Evolutionary conservation across 805 yeast genomes (phyloP).

Genomic region (Suhomyces xylopsoci): DNA sequence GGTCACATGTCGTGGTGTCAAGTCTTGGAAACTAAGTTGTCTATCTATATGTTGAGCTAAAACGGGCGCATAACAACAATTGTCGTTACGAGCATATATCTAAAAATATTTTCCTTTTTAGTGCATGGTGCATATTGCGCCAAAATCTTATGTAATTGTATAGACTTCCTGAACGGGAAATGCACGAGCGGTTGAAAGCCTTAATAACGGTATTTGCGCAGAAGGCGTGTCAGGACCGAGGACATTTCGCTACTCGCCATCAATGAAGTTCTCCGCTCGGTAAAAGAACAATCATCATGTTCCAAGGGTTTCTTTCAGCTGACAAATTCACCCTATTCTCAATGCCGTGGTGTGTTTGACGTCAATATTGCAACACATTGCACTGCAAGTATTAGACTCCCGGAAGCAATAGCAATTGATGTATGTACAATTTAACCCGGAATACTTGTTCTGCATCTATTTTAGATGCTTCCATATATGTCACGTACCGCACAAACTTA

Average conservation of each 20-base stretch:
- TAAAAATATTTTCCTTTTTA: background rate
- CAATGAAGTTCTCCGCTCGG: background rate
- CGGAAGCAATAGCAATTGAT: background rate
- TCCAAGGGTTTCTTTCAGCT: background rate
- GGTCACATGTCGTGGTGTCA: background rate
- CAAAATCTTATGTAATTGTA: conserved; percentile 1
- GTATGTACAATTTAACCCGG: background rate
- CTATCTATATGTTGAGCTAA: background rate
- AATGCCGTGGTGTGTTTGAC: background rate
- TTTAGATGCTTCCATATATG: background rate
- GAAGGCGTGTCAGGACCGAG: background rate
- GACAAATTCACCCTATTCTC: background rate
- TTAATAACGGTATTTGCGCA: background rate
- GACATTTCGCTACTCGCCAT: background rate
- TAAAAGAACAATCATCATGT: background rate
- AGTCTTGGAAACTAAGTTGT: background rate
- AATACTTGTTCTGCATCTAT: background rate
- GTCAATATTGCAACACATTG: background rate
- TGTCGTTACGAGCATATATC: conserved; percentile 1
- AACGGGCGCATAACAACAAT: background rate
- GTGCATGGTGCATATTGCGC: conserved; percentile 2
- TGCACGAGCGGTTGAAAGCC: background rate
- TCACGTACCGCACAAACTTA: background rate
- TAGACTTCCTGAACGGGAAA: background rate
- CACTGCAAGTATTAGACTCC: background rate